Conservation (phyloP, 345 rosid species). For the Populus euphratica region DNA sequence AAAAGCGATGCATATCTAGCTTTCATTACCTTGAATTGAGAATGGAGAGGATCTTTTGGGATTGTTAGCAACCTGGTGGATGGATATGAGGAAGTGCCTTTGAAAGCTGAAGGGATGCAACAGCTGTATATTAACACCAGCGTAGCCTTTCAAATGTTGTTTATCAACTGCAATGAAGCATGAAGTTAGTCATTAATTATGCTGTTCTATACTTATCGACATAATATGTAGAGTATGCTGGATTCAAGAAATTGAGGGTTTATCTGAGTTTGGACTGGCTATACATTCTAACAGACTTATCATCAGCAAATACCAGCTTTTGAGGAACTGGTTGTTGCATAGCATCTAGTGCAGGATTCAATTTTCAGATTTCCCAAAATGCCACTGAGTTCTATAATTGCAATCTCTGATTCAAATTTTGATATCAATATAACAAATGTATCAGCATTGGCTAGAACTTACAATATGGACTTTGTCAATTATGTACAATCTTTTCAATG, state of each 20-base stretch:
- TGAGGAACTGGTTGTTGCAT: neutral
- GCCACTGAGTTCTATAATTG: neutral
- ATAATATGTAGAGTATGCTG: neutral
- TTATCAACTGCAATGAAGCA: neutral
- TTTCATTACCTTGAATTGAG: neutral
- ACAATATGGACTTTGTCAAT: neutral
- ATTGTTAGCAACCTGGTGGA: neutral
- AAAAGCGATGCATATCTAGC: neutral
- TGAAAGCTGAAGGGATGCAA: neutral
- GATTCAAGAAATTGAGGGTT: neutral
- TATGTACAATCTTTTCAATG: neutral
- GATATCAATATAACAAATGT: neutral
- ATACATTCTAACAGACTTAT: neutral
- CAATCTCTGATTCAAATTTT: neutral
- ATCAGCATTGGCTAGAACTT: neutral
- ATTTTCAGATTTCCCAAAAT: neutral
- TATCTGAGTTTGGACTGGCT: neutral
- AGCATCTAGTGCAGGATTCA: neutral
- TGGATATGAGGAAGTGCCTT: neutral
- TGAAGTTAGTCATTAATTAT: neutral
- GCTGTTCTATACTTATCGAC: neutral
- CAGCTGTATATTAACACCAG: neutral
- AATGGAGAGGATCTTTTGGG: neutral
- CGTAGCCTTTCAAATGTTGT: neutral
- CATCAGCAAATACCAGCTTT: neutral